phyloP scores from a whole-genome alignment of 495 filamentous ascomycete species.

The Aspergillus cristatus region DNA sequence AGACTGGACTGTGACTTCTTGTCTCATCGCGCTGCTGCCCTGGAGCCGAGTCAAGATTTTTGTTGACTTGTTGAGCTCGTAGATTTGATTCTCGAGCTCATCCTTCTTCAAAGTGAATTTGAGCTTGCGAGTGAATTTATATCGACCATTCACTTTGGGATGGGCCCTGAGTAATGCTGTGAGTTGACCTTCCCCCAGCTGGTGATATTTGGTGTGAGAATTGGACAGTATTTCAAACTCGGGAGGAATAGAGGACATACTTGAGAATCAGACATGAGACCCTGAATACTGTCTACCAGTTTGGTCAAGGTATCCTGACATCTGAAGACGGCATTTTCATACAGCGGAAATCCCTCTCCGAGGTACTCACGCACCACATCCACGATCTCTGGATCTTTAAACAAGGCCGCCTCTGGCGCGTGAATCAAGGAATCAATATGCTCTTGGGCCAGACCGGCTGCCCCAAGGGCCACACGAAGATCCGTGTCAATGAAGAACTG shows the following conservation, averaged over 20 bases:
- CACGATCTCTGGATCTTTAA: not conserved
- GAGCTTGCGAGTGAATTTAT: slow-evolving; percentile 13
- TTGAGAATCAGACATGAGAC: too few relatives aligned
- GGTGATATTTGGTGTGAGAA: too few relatives aligned
- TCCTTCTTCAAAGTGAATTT: slow-evolving; percentile 3
- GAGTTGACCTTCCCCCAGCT: too few relatives aligned
- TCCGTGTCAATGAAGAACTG: slow-evolving; percentile 1
- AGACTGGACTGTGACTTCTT: not conserved
- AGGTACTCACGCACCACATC: slow-evolving; percentile 4
- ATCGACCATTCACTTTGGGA: not conserved
- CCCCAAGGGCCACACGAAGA: slow-evolving; percentile 1
- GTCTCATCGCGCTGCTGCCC: not conserved
- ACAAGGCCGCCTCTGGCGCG: not conserved
- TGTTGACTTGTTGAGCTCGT: slow-evolving; percentile 1
- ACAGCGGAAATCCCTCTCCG: not conserved
- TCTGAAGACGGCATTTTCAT: slow-evolving; percentile 1
- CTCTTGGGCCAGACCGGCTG: slow-evolving; percentile 1
- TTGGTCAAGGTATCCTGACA: too few relatives aligned
- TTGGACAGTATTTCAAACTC: too few relatives aligned
- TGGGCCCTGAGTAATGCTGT: not conserved
- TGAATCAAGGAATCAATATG: not conserved
- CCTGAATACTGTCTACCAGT: too few relatives aligned
- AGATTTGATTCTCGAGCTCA: slow-evolving; percentile 2
- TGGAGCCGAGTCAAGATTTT: slow-evolving; percentile 1
- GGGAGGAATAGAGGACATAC: too few relatives aligned